phyloP scores from a whole-genome alignment of 768 basidiomycete species.

The Cystoderma amianthinum region DNA sequence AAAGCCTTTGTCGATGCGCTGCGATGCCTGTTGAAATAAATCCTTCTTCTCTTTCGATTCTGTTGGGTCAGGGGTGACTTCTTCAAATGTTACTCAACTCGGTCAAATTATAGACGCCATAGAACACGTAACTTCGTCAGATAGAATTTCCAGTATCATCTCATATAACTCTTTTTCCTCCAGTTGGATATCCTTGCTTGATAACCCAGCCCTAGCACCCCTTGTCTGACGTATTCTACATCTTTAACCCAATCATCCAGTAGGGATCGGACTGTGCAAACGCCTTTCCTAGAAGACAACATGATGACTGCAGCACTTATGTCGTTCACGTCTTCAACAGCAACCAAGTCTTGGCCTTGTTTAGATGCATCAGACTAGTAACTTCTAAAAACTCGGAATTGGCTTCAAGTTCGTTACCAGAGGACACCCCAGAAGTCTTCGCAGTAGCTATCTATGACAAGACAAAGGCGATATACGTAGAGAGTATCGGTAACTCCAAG shows the following conservation, averaged over 20 bases:
- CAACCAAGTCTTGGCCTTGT: constrained; percentile 16
- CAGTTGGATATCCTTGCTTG: no score
- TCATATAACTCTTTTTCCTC: no score
- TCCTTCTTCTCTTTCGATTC: no score
- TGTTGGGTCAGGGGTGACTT: no score
- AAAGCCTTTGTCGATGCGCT: no score
- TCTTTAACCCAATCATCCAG: constrained; percentile 51
- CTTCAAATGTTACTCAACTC: no score
- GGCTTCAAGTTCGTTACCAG: constrained; percentile 55
- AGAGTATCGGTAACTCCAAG: constrained; percentile 77
- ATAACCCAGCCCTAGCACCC: constrained; percentile 54
- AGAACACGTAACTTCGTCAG: no score
- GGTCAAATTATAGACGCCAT: no score
- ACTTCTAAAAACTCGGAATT: constrained; percentile 67
- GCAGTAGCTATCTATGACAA: constrained; percentile 65
- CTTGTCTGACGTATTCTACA: constrained; percentile 52
- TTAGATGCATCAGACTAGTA: constrained; percentile 20
- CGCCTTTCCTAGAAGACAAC: constrained; percentile 44
- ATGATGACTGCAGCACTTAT: constrained; percentile 12
- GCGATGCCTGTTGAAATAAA: no score
- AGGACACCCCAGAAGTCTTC: constrained; percentile 49
- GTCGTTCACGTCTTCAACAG: constrained; percentile 6
- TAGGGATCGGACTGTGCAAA: constrained; percentile 50
- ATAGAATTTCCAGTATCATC: no score
- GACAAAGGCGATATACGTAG: constrained; percentile 72